phyloP scores from a whole-genome alignment of 2,329 filamentous ascomycete genomes.

The Colletotrichum sp. region DNA sequence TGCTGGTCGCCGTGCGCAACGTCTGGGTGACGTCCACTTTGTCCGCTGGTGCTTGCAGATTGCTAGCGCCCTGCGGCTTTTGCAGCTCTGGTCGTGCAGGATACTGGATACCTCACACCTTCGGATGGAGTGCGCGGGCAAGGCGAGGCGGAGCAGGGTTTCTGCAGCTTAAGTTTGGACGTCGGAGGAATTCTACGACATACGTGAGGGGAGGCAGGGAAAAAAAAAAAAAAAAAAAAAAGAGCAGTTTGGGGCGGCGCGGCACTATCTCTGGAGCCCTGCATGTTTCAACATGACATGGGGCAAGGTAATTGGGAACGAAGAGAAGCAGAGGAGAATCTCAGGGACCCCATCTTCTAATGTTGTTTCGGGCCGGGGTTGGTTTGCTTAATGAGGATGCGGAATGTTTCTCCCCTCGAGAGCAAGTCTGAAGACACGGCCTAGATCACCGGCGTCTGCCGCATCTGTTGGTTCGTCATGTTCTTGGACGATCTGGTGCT shows the following conservation, averaged over 20 bases:
- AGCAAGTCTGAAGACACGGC: background rate
- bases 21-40: background rate
- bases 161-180: background rate
- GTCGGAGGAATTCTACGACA: background rate
- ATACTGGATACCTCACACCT: background rate
- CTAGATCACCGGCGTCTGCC: background rate
- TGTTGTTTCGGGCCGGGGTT: constrained; percentile 15
- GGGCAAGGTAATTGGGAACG: background rate
- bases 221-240: background rate
- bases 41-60: background rate
- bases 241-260: background rate
- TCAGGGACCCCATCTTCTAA: background rate
- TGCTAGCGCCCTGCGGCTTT: background rate
- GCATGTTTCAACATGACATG: constrained; percentile 18
- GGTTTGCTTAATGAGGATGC: background rate
- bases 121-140: background rate
- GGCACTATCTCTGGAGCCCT: constrained; percentile 6
- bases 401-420: background rate
- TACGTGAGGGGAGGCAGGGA: background rate
- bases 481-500: background rate
- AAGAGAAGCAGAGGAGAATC: background rate
- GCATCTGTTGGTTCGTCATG: background rate
- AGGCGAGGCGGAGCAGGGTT: background rate
- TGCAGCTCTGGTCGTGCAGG: background rate
- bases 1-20: constrained; percentile 20